A percentile compares a stretch with the other conserved stretches of the same genome.
These are phyloP conservation scores for Gossypium herbaceum DNA, from an alignment of 345 rosid genomes.

Conservation along the genomic window DNA sequence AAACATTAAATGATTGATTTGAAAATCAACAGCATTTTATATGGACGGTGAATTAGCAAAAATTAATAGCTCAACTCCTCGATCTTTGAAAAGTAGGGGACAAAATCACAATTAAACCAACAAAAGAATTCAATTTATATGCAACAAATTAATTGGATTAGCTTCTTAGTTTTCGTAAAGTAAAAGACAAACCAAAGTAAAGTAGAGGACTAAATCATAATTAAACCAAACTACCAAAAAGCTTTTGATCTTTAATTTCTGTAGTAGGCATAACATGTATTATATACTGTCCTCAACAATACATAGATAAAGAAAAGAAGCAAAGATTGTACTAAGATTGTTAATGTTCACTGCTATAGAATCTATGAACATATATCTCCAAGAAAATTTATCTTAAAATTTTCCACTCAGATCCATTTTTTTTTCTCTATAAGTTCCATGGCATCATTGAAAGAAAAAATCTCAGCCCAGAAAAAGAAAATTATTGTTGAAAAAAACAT, in stretches of 20 bases:
- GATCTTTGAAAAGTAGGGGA: too few relatives aligned
- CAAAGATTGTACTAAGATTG: neutral
- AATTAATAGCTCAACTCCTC: too few relatives aligned
- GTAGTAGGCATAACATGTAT: neutral
- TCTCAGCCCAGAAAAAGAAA: constrained; percentile 7
- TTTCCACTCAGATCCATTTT: neutral
- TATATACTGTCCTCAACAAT: constrained; percentile 7
- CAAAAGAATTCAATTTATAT: too few relatives aligned
- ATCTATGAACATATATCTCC: constrained; percentile 9
- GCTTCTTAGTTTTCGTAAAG: too few relatives aligned
- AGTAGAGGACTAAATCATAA: too few relatives aligned
- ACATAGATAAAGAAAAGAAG: neutral
- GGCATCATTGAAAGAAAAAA: constrained; percentile 10
- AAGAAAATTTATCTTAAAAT: neutral
- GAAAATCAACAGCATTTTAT: too few relatives aligned
- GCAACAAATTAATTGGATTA: too few relatives aligned
- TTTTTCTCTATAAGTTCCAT: neutral
- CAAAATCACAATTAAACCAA: too few relatives aligned
- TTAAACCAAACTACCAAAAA: neutral
- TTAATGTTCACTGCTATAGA: neutral
- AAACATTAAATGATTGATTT: too few relatives aligned
- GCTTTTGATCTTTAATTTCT: neutral
- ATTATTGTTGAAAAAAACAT: neutral
- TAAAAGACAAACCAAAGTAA: too few relatives aligned
- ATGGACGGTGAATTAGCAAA: too few relatives aligned